Evolutionary conservation across 2,329 filamentous ascomycete genomes (phyloP), one percentile per base, ranked within the genome.

Genomic region (Phaeomoniella chlamydospora): DNA sequence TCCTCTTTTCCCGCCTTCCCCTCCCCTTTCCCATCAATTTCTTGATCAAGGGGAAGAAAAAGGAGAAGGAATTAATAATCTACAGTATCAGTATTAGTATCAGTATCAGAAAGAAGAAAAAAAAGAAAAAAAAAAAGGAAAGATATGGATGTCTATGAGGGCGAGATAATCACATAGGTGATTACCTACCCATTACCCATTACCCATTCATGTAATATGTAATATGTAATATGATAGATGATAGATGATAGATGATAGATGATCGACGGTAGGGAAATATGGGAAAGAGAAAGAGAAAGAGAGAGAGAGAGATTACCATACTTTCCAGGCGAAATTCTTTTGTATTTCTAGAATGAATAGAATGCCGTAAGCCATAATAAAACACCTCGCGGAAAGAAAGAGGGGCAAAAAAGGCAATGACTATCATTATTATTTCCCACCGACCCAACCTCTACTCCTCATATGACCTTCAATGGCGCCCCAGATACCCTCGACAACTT

Each of bases 401-500:
- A n/a, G n/a, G n/a, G n/a, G n/a, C n/a, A n/a, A n/a, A n/a, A n/a
- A n/a, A n/a, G n/a, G n/a, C n/a, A n/a, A n/a, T 26, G 6, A 9
- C n/a, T 26, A 9, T n/a, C 22, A 9, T 26, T 26, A 9, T 26
- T 26, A 26, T n/a, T n/a, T 26, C 22, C 9, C 22, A 26, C 22
- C 22, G n/a, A n/a, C 22, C 85, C 86, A 94, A 2, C 86, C 88
- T 54, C 78, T 84, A 41, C 70, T 68, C 49, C 78, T 72, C 90
- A 98, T 96, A 43, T 81, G 80, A 45, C 70, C 70, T 67, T 96
- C 90, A 43, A 98, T 81, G 3, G 74, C 67, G 51, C 80, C 81
- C 90, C 90, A 98, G 42, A 98, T 84, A 40, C 76, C 69, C 67
- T 96, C 90, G 6, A 94, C 85, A 13, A 92, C 77, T 63, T 96